Base-by-base conservation (phyloP, 371 early-diverging fungal species). In the Mortierella sp. region DNA sequence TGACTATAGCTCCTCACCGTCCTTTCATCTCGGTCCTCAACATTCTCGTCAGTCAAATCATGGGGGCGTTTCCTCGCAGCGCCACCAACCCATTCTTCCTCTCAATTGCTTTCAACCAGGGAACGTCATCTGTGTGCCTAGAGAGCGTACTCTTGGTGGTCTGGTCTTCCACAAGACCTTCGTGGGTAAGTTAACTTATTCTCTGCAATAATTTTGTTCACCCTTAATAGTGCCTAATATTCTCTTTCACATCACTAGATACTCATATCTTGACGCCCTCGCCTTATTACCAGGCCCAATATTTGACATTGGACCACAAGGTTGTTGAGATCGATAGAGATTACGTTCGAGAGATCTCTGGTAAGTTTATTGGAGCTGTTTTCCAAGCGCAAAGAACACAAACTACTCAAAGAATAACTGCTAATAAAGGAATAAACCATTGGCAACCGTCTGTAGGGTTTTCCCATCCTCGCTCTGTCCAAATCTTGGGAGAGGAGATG, bases 281-380 rank as follows among this genome's bases (percentile, higher is more conserved):
- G 48, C 91, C 91, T 32, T 91, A 89, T 73, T 91, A 83, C 63
- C 85, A 83, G 61, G 88, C 85, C 33, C 91, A 91, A 79, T 89
- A 74, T 59, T 86, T 86, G 71, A 85, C 88, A 28, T 76, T 88
- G 4, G 88, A 87, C 59, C 87, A 88, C 32, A 91, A 90, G 58
- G 87, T 87, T 10, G 86, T 91, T 45, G 77, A 85, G 48, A 84
- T 90, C 61, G 91, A 91, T 63, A 74, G 76, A 66, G 87, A 87
- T 21, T 74, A 80, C 24, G 85, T 90, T 45, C 83, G 84, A 11
- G 87, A 86, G 19, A 80, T 88, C 13, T 84, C 84, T 50, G 88
- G 89, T 88, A 87, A 72, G 36, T 9, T 58, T 10, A 36, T 16
- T 33, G 2, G 10, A 58, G 13, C 16, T 33, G n/a, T 32, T 15